Evolutionary conservation across 2,329 filamentous ascomycete species (phyloP).

Genomic region (Nemania sp.): DNA sequence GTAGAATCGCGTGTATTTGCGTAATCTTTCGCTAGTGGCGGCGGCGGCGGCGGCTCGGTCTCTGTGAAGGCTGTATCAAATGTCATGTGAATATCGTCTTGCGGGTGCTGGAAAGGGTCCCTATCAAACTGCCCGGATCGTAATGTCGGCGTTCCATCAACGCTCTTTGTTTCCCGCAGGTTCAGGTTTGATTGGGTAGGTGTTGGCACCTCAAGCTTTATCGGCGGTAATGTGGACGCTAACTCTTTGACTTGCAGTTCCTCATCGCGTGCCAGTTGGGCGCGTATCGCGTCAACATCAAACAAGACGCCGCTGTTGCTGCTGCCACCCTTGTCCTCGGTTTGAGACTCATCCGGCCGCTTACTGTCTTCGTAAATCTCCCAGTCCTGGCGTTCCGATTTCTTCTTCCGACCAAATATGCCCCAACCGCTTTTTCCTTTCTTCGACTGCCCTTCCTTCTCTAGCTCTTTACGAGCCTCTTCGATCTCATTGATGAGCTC

Average conservation of each 20-base stretch:
- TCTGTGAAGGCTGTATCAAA: slow-evolving; percentile 69
- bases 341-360: slow-evolving; percentile 33
- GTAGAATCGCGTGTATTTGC: slow-evolving; percentile 36
- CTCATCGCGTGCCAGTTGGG: slow-evolving; percentile 74
- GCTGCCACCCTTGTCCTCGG: slow-evolving; percentile 54
- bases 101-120: slow-evolving; percentile 36
- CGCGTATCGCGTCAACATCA: slow-evolving; percentile 91
- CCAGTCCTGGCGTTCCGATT: slow-evolving; percentile 83
- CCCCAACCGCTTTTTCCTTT: slow-evolving; percentile 56
- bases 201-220: slow-evolving; percentile 70
- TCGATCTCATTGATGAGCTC: slow-evolving; percentile 97
- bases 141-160: slow-evolving; percentile 45
- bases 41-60: slow-evolving; percentile 35
- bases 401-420: slow-evolving; percentile 83
- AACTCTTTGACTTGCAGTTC: slow-evolving; percentile 74
- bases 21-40: slow-evolving; percentile 40
- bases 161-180: slow-evolving; percentile 54
- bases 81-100: slow-evolving; percentile 68
- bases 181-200: slow-evolving; percentile 42
- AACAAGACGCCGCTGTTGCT: slow-evolving; percentile 76
- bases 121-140: slow-evolving; percentile 30
- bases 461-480: slow-evolving; percentile 84
- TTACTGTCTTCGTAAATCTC: slow-evolving; percentile 84
- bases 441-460: slow-evolving; percentile 74
- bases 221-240: slow-evolving; percentile 84